phyloP scores from a whole-genome alignment of 2,329 filamentous ascomycete genomes.

The Fusarium sp. region DNA sequence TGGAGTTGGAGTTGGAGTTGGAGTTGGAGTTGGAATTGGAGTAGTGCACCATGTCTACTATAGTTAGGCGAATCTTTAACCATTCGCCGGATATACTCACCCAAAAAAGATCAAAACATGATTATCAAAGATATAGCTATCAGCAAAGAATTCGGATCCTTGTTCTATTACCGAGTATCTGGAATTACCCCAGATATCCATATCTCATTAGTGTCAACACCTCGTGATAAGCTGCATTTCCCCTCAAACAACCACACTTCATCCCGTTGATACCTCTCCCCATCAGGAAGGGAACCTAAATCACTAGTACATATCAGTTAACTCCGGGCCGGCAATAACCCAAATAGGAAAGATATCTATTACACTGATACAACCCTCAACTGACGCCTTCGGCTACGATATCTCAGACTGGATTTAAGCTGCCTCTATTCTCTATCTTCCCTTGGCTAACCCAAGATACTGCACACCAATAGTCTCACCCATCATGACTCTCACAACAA shows the following conservation, averaged over 20 bases:
- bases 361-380: background rate
- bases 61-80: background rate
- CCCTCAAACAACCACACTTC: background rate
- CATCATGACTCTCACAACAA: conserved; percentile 19
- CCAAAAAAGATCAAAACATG: no score
- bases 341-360: conserved; percentile 20
- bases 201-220: background rate
- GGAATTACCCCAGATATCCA: background rate
- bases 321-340: background rate
- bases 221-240: conserved; percentile 8
- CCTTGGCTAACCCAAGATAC: background rate
- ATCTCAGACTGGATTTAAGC: conserved; percentile 13
- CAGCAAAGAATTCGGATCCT: background rate
- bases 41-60: background rate
- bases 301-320: conserved; percentile 1
- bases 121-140: background rate
- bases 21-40: background rate
- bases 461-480: background rate
- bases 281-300: conserved; percentile 11
- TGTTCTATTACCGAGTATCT: conserved; percentile 3
- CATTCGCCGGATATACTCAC: background rate
- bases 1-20: background rate
- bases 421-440: background rate
- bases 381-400: background rate
- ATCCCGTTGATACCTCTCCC: background rate